These are phyloP conservation scores for Aspergillus texensis DNA, from an alignment of 2,329 filamentous ascomycete genomes.

Conservation along the genomic window DNA sequence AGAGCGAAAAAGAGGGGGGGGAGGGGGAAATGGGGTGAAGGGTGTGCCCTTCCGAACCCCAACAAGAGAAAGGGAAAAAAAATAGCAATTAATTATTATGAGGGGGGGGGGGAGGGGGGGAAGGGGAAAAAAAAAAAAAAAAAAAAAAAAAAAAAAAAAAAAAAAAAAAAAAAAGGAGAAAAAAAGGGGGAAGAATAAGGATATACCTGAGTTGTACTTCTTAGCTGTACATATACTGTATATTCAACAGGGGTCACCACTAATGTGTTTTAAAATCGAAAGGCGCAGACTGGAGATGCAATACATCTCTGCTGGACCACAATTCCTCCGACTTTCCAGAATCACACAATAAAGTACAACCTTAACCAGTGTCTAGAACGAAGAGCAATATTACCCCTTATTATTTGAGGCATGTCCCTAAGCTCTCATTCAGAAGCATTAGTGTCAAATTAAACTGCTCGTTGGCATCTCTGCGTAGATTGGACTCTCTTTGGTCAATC, in stretches of 20 bases:
- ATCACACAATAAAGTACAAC: background rate
- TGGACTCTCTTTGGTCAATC: constrained; percentile 28
- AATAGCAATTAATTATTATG: too few species aligned
- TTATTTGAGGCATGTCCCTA: constrained; percentile 46
- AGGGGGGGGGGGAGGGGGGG: too few species aligned
- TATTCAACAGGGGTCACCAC: background rate
- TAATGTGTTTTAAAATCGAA: background rate
- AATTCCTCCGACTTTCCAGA: background rate
- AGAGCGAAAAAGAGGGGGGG: too few species aligned
- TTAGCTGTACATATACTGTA: background rate
- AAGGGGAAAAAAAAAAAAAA: too few species aligned
- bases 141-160: too few species aligned
- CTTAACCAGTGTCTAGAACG: too few species aligned
- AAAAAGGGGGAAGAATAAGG: background rate
- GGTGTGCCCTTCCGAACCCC: too few species aligned
- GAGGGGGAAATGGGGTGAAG: too few species aligned
- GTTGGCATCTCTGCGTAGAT: constrained; percentile 38
- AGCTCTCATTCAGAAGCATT: constrained; percentile 51
- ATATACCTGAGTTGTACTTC: background rate
- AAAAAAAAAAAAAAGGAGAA: background rate
- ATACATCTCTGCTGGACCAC: background rate
- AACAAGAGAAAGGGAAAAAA: too few species aligned
- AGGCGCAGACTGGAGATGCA: background rate
- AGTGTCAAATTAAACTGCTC: constrained; percentile 49
- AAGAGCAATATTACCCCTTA: background rate